These are phyloP conservation scores for Psophocarpus tetragonolobus DNA, from an alignment of 306 rosid species.

Conservation along the genomic window DNA sequence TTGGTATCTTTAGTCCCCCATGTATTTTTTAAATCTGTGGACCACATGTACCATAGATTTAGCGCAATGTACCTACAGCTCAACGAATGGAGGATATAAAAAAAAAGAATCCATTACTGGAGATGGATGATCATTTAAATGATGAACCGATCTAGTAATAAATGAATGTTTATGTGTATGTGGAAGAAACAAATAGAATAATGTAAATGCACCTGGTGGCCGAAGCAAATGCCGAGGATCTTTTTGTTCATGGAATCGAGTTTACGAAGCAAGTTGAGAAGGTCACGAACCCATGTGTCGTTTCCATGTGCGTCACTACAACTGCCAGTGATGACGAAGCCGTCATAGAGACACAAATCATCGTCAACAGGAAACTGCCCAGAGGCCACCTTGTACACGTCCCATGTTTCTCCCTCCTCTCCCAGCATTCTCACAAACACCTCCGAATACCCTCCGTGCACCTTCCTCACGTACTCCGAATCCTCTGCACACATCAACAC, in stretches of 20 bases:
- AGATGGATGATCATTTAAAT: neutral
- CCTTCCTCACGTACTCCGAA: conserved; percentile 71
- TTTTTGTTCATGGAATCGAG: conserved; percentile 63
- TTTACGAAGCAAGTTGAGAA: conserved; percentile 50
- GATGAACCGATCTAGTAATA: neutral
- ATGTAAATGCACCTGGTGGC: conserved; percentile 81
- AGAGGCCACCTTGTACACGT: conserved; percentile 57
- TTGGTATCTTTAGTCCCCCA: neutral
- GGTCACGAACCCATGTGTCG: conserved; percentile 71
- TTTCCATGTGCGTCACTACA: conserved; percentile 80
- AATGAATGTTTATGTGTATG: neutral
- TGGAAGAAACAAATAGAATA: too few species aligned
- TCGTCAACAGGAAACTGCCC: conserved; percentile 70
- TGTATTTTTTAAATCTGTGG: neutral
- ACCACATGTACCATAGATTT: neutral
- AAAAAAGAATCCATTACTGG: neutral
- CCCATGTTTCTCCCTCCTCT: conserved; percentile 84
- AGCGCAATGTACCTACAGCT: neutral
- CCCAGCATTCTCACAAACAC: conserved; percentile 75
- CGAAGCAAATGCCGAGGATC: conserved; percentile 87
- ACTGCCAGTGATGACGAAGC: conserved; percentile 85
- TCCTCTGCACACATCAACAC: conserved; percentile 84
- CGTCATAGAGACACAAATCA: conserved; percentile 56
- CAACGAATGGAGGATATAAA: neutral
- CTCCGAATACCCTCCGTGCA: conserved; percentile 81